These are phyloP conservation scores for Dendryphion nanum DNA, from an alignment of 2,329 filamentous ascomycete species.

Conservation along the genomic window DNA sequence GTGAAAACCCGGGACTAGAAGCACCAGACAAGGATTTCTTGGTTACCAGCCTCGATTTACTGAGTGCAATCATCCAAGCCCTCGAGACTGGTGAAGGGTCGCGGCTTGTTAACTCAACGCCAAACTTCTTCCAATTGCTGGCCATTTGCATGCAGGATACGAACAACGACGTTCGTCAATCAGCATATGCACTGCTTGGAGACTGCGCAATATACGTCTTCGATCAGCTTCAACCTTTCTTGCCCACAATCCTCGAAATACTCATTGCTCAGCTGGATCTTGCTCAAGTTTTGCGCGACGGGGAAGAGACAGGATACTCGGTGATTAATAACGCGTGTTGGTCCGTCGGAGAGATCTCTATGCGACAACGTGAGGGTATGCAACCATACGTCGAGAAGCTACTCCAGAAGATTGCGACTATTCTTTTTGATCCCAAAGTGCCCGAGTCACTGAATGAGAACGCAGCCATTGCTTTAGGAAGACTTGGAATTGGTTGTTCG, in stretches of 20 bases:
- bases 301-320: conserved; percentile 80
- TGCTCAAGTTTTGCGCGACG: conserved; percentile 65
- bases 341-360: conserved; percentile 89
- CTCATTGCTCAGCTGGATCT: conserved; percentile 87
- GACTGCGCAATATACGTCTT: conserved; percentile 95
- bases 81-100: conserved; percentile 71
- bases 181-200: conserved; percentile 89
- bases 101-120: conserved; percentile 72
- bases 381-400: conserved; percentile 74
- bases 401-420: conserved; percentile 73
- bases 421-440: conserved; percentile 81
- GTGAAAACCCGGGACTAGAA: conserved; percentile 67
- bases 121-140: conserved; percentile 86
- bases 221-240: conserved; percentile 70
- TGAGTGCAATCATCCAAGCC: conserved; percentile 91
- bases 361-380: conserved; percentile 72
- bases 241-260: conserved; percentile 73
- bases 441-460: conserved; percentile 90
- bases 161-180: conserved; percentile 91
- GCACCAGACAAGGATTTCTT: conserved; percentile 94
- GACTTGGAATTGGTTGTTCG: conserved; percentile 77
- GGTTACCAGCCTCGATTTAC: conserved; percentile 87
- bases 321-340: conserved; percentile 98
- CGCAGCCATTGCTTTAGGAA: conserved; percentile 86
- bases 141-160: conserved; percentile 89